Evolutionary conservation across 2,329 filamentous ascomycete genomes (phyloP), one percentile per base, ranked within the genome.

Genomic region (Eutypa lata): DNA sequence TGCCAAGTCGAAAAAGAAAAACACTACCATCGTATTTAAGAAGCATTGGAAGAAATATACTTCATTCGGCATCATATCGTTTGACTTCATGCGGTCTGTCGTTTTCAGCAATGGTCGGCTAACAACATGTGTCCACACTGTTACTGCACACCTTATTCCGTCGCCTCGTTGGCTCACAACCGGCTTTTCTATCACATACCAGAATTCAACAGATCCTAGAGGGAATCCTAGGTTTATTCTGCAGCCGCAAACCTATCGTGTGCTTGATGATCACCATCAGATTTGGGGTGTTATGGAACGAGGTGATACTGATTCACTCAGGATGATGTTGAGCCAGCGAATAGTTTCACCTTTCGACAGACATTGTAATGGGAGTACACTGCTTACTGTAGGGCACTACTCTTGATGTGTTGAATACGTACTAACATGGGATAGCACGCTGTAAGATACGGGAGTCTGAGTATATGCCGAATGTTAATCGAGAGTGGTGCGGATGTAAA

Each of bases 401-500:
- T 19, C 21, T 10, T 2, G 4, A 3, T 3, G 10, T n/a, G 24
- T n/a, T n/a, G 7, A 31, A 18, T 13, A 18, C 11, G 19, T n/a
- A 18, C 55, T 55, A 18, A 55, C 10, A 6, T 19, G 45, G 24
- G 19, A 3, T 42, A 60, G 58, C 0, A 1, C 5, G 58, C 54
- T 6, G 43, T 52, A 18, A 0, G 1, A 0, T 10, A 0, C 3
- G 50, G 51, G 13, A 3, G 2, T 8, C 14, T 60, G 10, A 50
- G 56, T 21, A 51, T 56, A 13, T 54, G 49, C 18, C 57, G 57
- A 48, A 31, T 46, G 24, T 38, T 58, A 2, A 47, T 60, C 6
- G 42, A 55, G 13, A 52, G 53, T 28, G 59, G 57, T 40, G 55
- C 59, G 8, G 50, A 58, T 47, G 49, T 56, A 26, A 58, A 57